A percentile compares a stretch with the other conserved stretches of the same genome.
phyloP scores from a whole-genome alignment of 768 basidiomycete genomes.

The Amanita brunnescens region DNA sequence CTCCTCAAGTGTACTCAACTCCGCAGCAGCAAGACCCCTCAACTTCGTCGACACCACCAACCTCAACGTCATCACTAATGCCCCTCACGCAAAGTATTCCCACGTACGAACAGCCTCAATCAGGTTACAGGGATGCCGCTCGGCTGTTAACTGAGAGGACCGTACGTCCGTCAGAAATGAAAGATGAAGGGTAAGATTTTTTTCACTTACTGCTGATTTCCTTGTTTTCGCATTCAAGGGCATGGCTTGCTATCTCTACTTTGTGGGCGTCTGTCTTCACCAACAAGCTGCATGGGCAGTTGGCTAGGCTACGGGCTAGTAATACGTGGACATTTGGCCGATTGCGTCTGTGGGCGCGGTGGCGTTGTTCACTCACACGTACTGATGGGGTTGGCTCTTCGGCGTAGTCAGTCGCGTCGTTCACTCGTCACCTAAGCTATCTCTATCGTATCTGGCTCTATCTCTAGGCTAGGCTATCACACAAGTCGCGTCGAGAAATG shows the following conservation, averaged over 20 bases:
- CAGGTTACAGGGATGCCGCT: constrained; percentile 37
- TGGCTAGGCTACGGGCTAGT: constrained; percentile 19
- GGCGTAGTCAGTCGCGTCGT: constrained; percentile 50
- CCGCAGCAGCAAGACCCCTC: constrained; percentile 2
- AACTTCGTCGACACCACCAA: constrained; percentile 4
- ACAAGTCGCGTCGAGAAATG: constrained; percentile 26
- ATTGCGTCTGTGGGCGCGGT: constrained; percentile 3
- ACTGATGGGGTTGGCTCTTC: constrained; percentile 38
- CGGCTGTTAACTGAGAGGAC: constrained; percentile 51
- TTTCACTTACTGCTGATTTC: constrained; percentile 20
- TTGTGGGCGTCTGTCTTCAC: constrained; percentile 16
- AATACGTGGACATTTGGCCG: constrained; percentile 3
- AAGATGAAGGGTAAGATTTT: constrained; percentile 92
- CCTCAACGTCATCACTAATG: constrained; percentile 19
- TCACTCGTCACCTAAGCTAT: constrained; percentile 42
- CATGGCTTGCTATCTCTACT: constrained; percentile 6
- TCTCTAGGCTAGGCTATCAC: constrained; percentile 69
- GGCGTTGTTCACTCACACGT: constrained; percentile 3
- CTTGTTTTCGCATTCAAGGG: constrained; percentile 12
- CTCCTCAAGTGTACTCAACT: constrained; percentile 9
- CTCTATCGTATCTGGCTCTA: constrained; percentile 59
- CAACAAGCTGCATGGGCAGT: constrained; percentile 15
- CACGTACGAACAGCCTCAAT: constrained; percentile 63
- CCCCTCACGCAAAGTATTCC: constrained; percentile 62
- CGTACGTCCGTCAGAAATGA: constrained; percentile 84